Base-by-base conservation (phyloP, 2,329 filamentous ascomycete species). In the Ciborinia camelliae region DNA sequence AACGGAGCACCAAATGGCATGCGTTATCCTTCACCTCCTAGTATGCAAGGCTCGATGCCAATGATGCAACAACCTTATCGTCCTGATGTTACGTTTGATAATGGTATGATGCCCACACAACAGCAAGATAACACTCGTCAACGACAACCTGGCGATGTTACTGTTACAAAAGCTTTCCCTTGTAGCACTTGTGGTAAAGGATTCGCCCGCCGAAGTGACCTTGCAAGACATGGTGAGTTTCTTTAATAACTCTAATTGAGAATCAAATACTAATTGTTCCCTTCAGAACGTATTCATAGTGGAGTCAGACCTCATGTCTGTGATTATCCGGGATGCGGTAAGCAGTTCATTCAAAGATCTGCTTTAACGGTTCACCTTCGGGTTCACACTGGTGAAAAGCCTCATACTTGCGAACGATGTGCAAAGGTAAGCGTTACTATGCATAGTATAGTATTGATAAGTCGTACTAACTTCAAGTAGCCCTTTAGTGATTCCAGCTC, bases 311-410 rank as follows among this genome's bases (percentile, higher is more conserved):
- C 95, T 57, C 95, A 99, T 75, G 89, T 94, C 58, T 99, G 95
- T 78, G 93, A 97, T 73, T 91, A 87, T 75, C 89, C 89, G 48
- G 87, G 86, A 62, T 99, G 95, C 76, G 91, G 91, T 69, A 99
- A 98, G 79, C 91, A 94, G 75, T 99, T 99, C 76, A 99, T 99
- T 71, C 95, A 99, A 77, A 86, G 95, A 64, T 97, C 93, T 35
- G 95, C 95, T 28, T 80, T 99, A 76, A 99, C 95, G 0, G 95
- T 99, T 9, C 95, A 98, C 77, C 89, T 91, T 74, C 90, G 95
- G 71, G 93, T 97, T 26, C 95, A 99, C 77, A 98, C 95, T 2
- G 95, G 95, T 69, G 95, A 98, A 80, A 99, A 99, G 79, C 95
- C 95, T 59, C 95, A 99, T 74, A 94, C 95, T 87, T 99, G 95